Percentiles rank a stretch among this genome's conserved stretches.
Conservation (phyloP, 78 protist genomes). For the Dictyostelium firmibasis region DNA sequence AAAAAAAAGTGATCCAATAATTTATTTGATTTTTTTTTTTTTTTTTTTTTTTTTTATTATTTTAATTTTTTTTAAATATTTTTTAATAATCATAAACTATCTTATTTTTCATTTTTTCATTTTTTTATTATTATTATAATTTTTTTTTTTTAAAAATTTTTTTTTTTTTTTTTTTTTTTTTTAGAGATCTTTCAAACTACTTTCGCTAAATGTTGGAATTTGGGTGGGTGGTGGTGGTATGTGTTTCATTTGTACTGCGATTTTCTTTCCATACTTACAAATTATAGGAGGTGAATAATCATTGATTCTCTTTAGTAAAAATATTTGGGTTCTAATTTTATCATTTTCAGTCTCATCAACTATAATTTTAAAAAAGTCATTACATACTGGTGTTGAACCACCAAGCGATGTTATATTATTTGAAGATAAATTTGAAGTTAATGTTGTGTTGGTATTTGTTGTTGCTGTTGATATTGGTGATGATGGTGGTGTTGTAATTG, state of each 20-base stretch:
- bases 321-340: neutral
- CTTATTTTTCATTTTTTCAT: too few relatives aligned
- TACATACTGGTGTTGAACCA: neutral
- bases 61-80: too few relatives aligned
- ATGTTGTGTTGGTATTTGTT: neutral
- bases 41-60: too few relatives aligned
- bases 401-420: neutral
- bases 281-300: neutral
- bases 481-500: neutral
- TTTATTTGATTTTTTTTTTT: too few relatives aligned
- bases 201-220: neutral
- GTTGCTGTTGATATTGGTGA: neutral
- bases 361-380: neutral
- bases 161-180: too few relatives aligned
- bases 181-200: neutral
- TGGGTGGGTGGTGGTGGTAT: neutral
- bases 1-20: too few relatives aligned
- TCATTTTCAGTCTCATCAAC: neutral
- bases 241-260: neutral
- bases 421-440: neutral
- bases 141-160: too few relatives aligned
- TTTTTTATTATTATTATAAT: too few relatives aligned
- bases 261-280: neutral
- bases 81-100: too few relatives aligned
- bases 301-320: neutral